A percentile compares a stretch with the other conserved stretches of the same genome.
Evolutionary conservation across 176 grass and related monocot species (phyloP).

Genomic region (Bothriochloa decipiens): DNA sequence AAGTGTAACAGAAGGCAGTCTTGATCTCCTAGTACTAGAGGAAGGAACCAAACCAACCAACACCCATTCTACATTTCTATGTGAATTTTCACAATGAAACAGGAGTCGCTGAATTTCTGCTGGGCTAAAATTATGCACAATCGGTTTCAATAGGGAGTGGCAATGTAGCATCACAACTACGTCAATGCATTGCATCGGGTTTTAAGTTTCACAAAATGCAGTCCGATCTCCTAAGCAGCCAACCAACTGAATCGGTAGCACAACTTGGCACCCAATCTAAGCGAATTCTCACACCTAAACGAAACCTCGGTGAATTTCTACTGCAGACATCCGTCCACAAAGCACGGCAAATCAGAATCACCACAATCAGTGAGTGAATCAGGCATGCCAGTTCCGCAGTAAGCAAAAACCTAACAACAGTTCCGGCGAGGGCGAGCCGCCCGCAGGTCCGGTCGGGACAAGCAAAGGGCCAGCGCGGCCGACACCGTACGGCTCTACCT

Average conservation of each 20-base stretch:
- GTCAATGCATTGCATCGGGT: no score
- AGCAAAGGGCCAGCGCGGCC: neutral
- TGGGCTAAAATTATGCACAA: no score
- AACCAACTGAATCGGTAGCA: no score
- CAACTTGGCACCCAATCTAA: no score
- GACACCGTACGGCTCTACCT: neutral
- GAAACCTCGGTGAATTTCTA: neutral
- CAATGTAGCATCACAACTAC: no score
- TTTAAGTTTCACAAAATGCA: no score
- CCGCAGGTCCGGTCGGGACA: neutral
- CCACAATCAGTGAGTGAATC: neutral
- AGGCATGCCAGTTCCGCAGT: neutral
- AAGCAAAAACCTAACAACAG: neutral
- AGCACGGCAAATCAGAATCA: neutral
- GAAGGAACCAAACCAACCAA: neutral
- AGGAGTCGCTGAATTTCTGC: no score
- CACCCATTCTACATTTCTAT: neutral
- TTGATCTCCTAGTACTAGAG: neutral
- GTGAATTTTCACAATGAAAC: neutral
- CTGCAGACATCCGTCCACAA: neutral
- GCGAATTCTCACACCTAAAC: no score
- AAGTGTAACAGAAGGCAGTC: neutral
- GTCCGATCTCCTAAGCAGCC: no score
- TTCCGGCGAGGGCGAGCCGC: no score
- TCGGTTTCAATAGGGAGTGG: no score